Evolutionary conservation across 2,329 filamentous ascomycete species (phyloP), one percentile per base, ranked within the genome.

Genomic region (Ophiocordyceps australis): DNA sequence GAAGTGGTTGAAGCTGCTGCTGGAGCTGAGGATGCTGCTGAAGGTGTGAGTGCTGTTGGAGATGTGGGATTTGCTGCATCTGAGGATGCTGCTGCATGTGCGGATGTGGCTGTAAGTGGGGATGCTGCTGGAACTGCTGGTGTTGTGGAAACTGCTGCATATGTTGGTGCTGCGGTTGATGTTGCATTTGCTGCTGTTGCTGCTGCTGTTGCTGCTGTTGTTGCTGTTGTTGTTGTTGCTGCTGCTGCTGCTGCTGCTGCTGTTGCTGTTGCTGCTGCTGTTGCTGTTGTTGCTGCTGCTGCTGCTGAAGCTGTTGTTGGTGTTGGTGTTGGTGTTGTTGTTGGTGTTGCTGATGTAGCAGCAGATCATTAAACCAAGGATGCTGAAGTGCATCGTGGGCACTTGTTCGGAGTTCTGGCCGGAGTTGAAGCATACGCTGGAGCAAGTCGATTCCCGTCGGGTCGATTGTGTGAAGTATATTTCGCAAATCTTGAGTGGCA

Each of bases 401-500:
- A 38, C 78, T 85, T 44, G 93, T 79, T 28, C 89, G 72, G 52
- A 92, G 72, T 52, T 98, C 89, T 0, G 89, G 89, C 17, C 85
- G 70, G 28, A 95, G 59, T 49, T 95, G 86, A 17, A 98, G 68
- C 81, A 98, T 92, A 32, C 78, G 68, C 42, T 78, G 74, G 35
- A 98, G 61, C 25, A 98, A 59, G 45, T 93, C 83, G 41, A 98
- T 71, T 7, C 86, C 89, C 9, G 78, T 59, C 12, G 72, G 71
- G 42, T 98, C 89, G 40, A 98, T 82, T 44, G 92, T 81, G 0
- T 82, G 85, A 14, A 98, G 61, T 35, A 95, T 89, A 30, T 75
- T 67, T 13, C 79, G 67, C 28, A 95, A 60, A 39, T 94, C 83
- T 46, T 94, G 85, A 2, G 89, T 93, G 10, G 81, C 79, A 48